These are phyloP conservation scores for Thinopyrum elongatum DNA, from an alignment of 176 grass and related monocot species.

Conservation along the genomic window DNA sequence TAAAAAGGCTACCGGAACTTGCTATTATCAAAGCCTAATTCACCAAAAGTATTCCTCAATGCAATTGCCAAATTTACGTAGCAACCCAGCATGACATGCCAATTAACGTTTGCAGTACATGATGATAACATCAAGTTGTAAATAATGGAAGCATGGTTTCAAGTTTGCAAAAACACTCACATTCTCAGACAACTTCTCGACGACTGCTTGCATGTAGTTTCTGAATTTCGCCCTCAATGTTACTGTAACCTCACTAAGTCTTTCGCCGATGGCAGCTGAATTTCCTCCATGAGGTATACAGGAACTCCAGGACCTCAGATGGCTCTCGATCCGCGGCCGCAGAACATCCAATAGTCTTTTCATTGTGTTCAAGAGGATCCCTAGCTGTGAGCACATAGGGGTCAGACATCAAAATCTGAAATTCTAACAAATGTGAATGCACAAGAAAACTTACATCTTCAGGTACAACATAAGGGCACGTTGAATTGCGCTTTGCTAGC, in stretches of 20 bases:
- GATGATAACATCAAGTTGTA: background rate
- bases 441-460: conserved; percentile 66
- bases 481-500: conserved; percentile 85
- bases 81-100: background rate
- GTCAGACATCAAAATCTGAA: conserved; percentile 26
- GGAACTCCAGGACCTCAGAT: conserved; percentile 93
- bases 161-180: conserved; percentile 42
- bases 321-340: conserved; percentile 74
- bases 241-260: conserved; percentile 83
- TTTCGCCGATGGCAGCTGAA: conserved; percentile 62
- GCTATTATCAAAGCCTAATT: conserved; percentile 13
- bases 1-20: background rate
- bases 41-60: background rate
- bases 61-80: background rate
- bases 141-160: background rate
- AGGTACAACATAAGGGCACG: conserved; percentile 64
- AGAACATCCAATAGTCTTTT: conserved; percentile 89
- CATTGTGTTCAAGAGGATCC: conserved; percentile 96
- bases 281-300: conserved; percentile 81
- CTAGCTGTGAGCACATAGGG: conserved; percentile 56
- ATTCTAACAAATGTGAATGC: background rate
- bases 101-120: background rate
- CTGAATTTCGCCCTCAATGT: conserved; percentile 92
- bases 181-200: conserved; percentile 93
- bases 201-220: conserved; percentile 93